A percentile compares a stretch with the other conserved stretches of the same genome.
These are phyloP conservation scores for Gossypium stocksii DNA, from an alignment of 345 rosid species.

Conservation along the genomic window DNA sequence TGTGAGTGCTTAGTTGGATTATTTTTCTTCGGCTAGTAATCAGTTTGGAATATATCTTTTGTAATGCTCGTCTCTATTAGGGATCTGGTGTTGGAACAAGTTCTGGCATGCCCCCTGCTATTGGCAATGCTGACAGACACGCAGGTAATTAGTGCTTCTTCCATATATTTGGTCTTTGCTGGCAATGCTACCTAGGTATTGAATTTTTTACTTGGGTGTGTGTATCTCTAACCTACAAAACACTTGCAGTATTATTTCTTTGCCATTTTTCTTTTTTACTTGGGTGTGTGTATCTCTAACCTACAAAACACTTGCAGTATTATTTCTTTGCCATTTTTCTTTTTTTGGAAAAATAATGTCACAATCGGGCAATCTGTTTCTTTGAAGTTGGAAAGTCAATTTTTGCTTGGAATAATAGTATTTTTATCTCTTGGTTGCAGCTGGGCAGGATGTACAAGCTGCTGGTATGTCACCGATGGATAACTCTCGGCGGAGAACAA, in stretches of 20 bases:
- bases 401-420: neutral
- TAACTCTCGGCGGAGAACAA: conserved; percentile 56
- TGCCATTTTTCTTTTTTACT: neutral
- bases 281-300: no score
- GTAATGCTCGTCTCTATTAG: conserved; percentile 31
- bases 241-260: neutral
- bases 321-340: neutral
- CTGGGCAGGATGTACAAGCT: conserved; percentile 52
- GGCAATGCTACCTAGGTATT: neutral
- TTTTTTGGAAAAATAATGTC: neutral
- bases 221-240: neutral
- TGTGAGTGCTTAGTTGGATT: conserved; percentile 15
- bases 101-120: conserved; percentile 49
- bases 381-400: no score
- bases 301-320: neutral
- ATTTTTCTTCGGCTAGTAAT: neutral
- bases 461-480: conserved; percentile 52
- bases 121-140: conserved; percentile 48
- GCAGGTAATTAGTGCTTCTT: conserved; percentile 41
- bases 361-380: neutral
- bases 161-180: neutral
- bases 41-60: conserved; percentile 12
- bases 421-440: conserved; percentile 34
- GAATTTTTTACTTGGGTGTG: neutral
- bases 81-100: conserved; percentile 74